Conservation (phyloP, 345 rosid genomes). For the Erysimum cheiranthoides region DNA sequence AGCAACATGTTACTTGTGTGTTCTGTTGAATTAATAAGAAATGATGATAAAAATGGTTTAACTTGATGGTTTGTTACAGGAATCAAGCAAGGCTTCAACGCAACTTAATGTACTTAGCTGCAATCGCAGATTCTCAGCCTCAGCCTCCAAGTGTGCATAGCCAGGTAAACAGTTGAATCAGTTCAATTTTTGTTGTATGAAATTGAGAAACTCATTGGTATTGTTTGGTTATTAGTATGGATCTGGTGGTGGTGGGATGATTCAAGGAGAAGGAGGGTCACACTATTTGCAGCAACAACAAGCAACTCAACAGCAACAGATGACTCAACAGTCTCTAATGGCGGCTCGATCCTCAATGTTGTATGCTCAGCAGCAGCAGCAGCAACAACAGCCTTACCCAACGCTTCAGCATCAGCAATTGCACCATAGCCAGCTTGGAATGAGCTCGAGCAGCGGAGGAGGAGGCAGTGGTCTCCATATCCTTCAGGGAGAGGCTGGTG, state of each 20-base stretch:
- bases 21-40: background rate
- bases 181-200: background rate
- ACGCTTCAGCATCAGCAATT: slow-evolving; percentile 87
- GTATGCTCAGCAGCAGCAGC: slow-evolving; percentile 70
- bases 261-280: slow-evolving; percentile 74
- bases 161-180: slow-evolving; percentile 57
- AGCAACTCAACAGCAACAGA: slow-evolving; percentile 82
- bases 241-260: slow-evolving; percentile 63
- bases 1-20: slow-evolving; percentile 4
- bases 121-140: slow-evolving; percentile 99
- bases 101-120: slow-evolving; percentile 98
- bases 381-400: slow-evolving; percentile 62
- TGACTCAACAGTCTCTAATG: slow-evolving; percentile 89
- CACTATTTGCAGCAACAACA: slow-evolving; percentile 97
- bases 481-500: slow-evolving; percentile 52
- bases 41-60: slow-evolving; percentile 15
- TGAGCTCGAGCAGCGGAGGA: slow-evolving; percentile 76
- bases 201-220: background rate
- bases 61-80: slow-evolving; percentile 53
- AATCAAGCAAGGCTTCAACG: slow-evolving; percentile 97
- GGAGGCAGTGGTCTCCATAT: slow-evolving; percentile 67
- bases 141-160: slow-evolving; percentile 81
- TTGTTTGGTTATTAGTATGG: slow-evolving; percentile 55
- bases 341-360: slow-evolving; percentile 91
- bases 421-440: slow-evolving; percentile 92